Evolutionary conservation across 306 rosid species (phyloP).

Genomic region (Lathyrus sativus): DNA sequence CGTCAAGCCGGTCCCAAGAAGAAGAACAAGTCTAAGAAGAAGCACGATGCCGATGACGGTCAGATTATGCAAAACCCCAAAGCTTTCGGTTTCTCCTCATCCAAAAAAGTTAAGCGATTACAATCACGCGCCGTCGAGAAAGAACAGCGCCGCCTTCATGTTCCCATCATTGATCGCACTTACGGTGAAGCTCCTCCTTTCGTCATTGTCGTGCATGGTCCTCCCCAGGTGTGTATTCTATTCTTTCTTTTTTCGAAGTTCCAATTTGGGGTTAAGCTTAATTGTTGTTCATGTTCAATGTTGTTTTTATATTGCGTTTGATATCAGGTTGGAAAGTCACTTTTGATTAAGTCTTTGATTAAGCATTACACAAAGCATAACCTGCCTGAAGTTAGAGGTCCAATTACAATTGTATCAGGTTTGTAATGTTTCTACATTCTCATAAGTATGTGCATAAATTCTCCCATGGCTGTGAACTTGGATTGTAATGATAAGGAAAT

Average conservation of each 20-base stretch:
- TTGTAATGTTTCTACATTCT: conserved; percentile 9
- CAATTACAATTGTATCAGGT: conserved; percentile 92
- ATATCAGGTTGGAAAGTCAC: conserved; percentile 88
- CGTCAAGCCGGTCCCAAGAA: conserved; percentile 80
- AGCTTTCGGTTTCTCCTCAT: conserved; percentile 76
- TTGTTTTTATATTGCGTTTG: background rate
- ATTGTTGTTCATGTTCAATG: background rate
- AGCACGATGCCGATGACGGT: conserved; percentile 36
- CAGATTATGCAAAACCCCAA: conserved; percentile 67
- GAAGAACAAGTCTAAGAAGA: conserved; percentile 39
- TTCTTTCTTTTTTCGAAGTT: background rate
- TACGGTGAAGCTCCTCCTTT: conserved; percentile 86
- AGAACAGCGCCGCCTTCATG: conserved; percentile 91
- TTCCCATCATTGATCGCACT: conserved; percentile 70
- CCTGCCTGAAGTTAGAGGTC: conserved; percentile 83
- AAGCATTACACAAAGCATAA: conserved; percentile 92
- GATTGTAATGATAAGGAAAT: conserved; percentile 22
- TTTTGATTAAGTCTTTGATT: conserved; percentile 72
- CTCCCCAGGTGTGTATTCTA: conserved; percentile 63
- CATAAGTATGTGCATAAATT: background rate
- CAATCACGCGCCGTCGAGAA: conserved; percentile 93
- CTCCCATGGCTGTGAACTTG: background rate
- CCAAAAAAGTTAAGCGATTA: conserved; percentile 74
- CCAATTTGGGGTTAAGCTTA: background rate
- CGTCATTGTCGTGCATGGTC: conserved; percentile 92